A percentile compares a stretch with the other conserved stretches of the same genome.
phyloP scores from a whole-genome alignment of 1,139 yeast genomes.

The Debaryomyces udenii region DNA sequence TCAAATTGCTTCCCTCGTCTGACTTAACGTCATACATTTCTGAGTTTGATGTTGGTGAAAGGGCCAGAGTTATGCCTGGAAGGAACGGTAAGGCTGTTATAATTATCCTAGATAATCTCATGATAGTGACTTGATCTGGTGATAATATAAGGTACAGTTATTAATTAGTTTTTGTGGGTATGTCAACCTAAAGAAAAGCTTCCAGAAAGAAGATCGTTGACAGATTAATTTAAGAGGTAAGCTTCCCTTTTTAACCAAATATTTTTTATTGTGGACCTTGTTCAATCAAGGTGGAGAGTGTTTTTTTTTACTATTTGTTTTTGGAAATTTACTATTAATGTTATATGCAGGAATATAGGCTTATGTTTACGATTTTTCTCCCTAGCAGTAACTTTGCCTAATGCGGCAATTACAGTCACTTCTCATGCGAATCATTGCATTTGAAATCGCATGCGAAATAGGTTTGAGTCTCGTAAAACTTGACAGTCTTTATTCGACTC shows the following conservation, averaged over 20 bases:
- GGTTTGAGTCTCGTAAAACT: too few relatives aligned
- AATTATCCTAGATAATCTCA: constrained; percentile 6
- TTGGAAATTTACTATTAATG: constrained; percentile 1
- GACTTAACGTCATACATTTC: constrained; percentile 2
- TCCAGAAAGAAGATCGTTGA: too few relatives aligned
- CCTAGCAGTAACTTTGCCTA: not conserved
- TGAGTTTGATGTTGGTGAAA: constrained; percentile 1
- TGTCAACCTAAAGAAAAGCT: too few relatives aligned
- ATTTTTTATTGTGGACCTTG: not conserved
- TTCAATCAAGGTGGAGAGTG: constrained; percentile 2
- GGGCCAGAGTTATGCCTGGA: constrained; percentile 1
- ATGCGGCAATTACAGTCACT: not conserved
- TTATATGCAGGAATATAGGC: constrained; percentile 3
- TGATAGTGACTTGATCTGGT: not conserved
- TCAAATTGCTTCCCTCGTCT: not conserved
- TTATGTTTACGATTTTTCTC: constrained; percentile 4
- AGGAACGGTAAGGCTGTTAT: constrained; percentile 2
- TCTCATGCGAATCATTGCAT: not conserved
- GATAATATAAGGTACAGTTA: too few relatives aligned
- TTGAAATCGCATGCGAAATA: too few relatives aligned
- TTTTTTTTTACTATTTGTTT: constrained; percentile 7
- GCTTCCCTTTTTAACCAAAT: not conserved
- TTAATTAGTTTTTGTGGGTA: too few relatives aligned
- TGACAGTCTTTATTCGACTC: too few relatives aligned
- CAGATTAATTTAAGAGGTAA: not conserved